These are phyloP conservation scores for Trypanosomatidae sp. DNA, from an alignment of 208 protist species.

Conservation along the genomic window DNA sequence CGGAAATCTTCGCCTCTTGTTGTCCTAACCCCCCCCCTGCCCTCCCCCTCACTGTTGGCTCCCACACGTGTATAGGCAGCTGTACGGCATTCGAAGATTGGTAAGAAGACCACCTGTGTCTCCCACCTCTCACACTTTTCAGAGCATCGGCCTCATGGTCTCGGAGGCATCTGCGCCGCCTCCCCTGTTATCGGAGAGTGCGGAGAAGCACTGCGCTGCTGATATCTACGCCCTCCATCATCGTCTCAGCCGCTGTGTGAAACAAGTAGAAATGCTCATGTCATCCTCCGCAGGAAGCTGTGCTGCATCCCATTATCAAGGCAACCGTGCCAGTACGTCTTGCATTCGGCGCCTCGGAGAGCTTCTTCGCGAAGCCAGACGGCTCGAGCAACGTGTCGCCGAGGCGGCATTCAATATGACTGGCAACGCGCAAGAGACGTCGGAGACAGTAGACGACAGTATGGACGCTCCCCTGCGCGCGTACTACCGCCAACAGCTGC, in stretches of 20 bases:
- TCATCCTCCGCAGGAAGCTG: background rate
- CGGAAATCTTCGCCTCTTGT: background rate
- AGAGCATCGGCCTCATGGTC: background rate
- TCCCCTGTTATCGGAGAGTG: background rate
- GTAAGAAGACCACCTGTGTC: background rate
- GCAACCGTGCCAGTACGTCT: background rate
- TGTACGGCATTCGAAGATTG: background rate
- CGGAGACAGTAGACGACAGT: background rate
- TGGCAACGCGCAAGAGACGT: background rate
- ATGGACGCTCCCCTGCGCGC: constrained; percentile 2
- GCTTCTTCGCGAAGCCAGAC: constrained; percentile 15
- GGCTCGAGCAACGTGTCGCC: constrained; percentile 7
- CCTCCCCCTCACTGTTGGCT: background rate
- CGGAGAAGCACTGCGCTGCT: constrained; percentile 8
- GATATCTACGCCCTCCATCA: constrained; percentile 19
- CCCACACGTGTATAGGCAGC: background rate
- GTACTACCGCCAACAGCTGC: constrained; percentile 26
- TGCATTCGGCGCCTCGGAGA: constrained; percentile 11
- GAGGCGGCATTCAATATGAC: background rate
- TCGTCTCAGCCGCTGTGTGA: constrained; percentile 9
- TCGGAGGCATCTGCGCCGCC: background rate
- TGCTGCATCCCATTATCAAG: background rate
- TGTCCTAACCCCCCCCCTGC: background rate
- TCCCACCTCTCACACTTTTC: background rate
- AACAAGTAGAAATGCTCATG: background rate